Conservation (phyloP, 768 basidiomycete genomes). For the Pulveroboletus frians region DNA sequence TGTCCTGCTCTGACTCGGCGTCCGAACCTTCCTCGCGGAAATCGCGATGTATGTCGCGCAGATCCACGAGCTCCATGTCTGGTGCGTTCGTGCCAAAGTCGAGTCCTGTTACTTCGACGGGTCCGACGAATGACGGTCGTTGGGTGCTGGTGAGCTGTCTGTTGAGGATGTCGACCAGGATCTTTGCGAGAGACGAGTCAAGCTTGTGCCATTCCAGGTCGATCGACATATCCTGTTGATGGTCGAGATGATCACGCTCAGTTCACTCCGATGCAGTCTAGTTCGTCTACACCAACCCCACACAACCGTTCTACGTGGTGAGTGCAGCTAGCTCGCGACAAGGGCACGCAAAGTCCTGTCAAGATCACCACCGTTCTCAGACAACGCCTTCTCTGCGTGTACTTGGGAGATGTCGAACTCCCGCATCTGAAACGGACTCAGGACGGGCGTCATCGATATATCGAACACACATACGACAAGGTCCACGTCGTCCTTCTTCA, state of each 20-base stretch:
- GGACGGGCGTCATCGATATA: neutral
- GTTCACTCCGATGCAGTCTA: neutral
- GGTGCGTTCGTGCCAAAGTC: conserved; percentile 83
- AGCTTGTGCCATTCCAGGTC: conserved; percentile 92
- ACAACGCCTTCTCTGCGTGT: conserved; percentile 29
- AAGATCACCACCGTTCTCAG: conserved; percentile 29
- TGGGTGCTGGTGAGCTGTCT: conserved; percentile 62
- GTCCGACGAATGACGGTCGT: conserved; percentile 93
- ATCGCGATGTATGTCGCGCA: conserved; percentile 91
- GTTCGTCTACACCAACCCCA: too few species aligned
- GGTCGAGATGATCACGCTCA: neutral
- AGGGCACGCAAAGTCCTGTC: conserved; percentile 25
- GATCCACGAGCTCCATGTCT: conserved; percentile 84
- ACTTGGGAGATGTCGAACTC: conserved; percentile 27
- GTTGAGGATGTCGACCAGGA: conserved; percentile 74
- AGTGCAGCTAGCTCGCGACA: conserved; percentile 17
- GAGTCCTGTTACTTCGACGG: conserved; percentile 78
- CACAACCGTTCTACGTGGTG: neutral
- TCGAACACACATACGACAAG: conserved; percentile 20
- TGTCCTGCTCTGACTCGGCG: conserved; percentile 29
- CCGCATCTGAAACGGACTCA: conserved; percentile 20
- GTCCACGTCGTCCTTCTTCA: conserved; percentile 29
- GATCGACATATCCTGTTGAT: conserved; percentile 66
- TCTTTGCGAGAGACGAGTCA: conserved; percentile 62
- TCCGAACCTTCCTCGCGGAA: conserved; percentile 75